phyloP scores from a whole-genome alignment of 208 protist species.

The Entamoeba invadens region DNA sequence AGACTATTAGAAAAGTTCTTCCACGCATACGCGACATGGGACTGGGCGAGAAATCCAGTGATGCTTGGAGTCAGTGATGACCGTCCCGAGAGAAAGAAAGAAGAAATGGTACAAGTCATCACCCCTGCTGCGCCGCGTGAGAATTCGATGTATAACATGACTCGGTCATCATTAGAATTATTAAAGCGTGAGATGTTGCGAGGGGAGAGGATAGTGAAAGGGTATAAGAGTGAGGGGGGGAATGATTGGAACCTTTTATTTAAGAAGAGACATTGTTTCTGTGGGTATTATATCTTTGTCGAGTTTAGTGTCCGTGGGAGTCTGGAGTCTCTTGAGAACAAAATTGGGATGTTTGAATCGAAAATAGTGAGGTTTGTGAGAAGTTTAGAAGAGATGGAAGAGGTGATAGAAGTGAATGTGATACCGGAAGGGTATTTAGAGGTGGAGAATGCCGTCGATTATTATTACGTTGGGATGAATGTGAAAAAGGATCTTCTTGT shows the following conservation, averaged over 20 bases:
- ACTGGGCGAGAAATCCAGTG: not conserved
- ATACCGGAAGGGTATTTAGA: not conserved
- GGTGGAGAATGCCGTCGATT: not conserved
- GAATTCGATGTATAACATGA: not conserved
- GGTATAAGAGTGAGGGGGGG: not conserved
- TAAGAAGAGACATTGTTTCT: not conserved
- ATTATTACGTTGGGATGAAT: not conserved
- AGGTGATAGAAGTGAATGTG: not conserved
- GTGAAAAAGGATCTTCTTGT: not conserved
- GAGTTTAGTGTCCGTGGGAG: not conserved
- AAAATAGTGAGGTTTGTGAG: not conserved
- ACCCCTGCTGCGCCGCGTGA: not conserved
- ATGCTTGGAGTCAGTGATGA: not conserved
- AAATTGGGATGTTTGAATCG: not conserved
- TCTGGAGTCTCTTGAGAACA: not conserved
- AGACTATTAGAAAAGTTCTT: not conserved
- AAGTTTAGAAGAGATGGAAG: not conserved
- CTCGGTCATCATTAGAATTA: not conserved
- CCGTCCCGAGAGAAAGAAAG: not conserved
- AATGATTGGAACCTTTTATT: not conserved
- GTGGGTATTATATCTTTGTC: not conserved
- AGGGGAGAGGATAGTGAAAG: not conserved
- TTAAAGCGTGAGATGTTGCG: not conserved
- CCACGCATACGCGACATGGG: not conserved
- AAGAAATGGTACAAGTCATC: not conserved